These are phyloP conservation scores for Tothia fuscella DNA, from an alignment of 2,329 filamentous ascomycete genomes.

Conservation along the genomic window DNA sequence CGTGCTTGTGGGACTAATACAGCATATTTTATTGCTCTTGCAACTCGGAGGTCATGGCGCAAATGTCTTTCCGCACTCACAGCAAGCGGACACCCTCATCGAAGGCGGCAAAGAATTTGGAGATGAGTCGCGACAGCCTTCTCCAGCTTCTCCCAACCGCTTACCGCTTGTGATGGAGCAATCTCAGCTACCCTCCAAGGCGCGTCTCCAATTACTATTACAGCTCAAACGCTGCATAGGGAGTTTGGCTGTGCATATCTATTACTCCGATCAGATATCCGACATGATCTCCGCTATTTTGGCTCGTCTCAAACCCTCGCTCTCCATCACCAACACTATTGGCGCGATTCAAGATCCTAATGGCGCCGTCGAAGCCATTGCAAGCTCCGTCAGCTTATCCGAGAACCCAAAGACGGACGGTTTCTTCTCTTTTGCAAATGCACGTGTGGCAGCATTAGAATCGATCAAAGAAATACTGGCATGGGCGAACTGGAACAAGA, in stretches of 20 bases:
- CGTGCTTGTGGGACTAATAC: conserved; percentile 71
- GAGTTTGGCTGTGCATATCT: conserved; percentile 86
- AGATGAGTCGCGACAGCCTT: conserved; percentile 13
- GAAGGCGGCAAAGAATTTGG: conserved; percentile 12
- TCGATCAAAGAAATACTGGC: conserved; percentile 72
- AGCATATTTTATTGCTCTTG: conserved; percentile 68
- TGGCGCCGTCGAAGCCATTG: conserved; percentile 35
- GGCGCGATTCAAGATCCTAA: conserved; percentile 40
- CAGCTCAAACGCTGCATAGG: conserved; percentile 74
- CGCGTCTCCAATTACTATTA: conserved; percentile 51
- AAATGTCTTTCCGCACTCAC: conserved; percentile 16
- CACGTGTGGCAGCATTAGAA: conserved; percentile 54
- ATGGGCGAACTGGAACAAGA: conserved; percentile 60
- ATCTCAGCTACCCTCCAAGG: conserved; percentile 36
- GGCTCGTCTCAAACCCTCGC: conserved; percentile 59
- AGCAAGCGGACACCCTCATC: conserved; percentile 18
- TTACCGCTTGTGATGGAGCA: conserved; percentile 27
- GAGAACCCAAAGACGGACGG: conserved; percentile 43
- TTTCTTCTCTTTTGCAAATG: conserved; percentile 52
- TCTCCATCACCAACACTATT: conserved; percentile 32
- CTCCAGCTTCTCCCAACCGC: conserved; percentile 6
- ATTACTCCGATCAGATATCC: conserved; percentile 90
- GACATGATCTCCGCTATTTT: conserved; percentile 86
- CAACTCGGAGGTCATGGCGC: conserved; percentile 43
- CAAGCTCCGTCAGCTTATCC: conserved; percentile 35